These are phyloP conservation scores for Micractinium conductrix DNA, from an alignment of 139 green algal genomes.

Conservation along the genomic window DNA sequence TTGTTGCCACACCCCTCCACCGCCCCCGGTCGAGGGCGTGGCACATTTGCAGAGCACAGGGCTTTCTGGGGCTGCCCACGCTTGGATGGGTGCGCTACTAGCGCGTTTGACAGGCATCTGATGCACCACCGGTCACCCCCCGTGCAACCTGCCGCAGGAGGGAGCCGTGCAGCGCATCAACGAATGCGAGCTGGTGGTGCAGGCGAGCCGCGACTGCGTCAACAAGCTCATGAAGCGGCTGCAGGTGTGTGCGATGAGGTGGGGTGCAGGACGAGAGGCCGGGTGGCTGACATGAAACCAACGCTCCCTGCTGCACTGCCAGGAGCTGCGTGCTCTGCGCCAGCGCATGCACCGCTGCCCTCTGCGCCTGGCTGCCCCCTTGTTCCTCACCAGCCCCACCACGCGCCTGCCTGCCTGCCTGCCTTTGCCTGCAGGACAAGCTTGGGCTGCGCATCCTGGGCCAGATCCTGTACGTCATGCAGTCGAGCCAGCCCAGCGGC, in stretches of 20 bases:
- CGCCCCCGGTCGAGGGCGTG: too few species aligned
- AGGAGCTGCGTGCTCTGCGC: too few species aligned
- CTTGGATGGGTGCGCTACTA: too few species aligned
- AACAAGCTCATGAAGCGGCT: slow-evolving; percentile 96
- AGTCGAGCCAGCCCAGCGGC: slow-evolving; percentile 41
- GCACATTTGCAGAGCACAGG: too few species aligned
- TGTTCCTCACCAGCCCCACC: background rate
- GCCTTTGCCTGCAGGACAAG: slow-evolving; percentile 77
- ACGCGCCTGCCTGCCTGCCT: background rate
- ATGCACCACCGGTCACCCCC: too few species aligned
- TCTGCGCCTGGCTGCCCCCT: too few species aligned
- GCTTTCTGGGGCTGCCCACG: too few species aligned
- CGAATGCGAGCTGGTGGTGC: slow-evolving; percentile 79
- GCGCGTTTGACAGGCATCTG: too few species aligned
- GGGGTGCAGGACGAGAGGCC: background rate
- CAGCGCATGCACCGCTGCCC: too few species aligned
- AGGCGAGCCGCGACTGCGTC: slow-evolving; percentile 92
- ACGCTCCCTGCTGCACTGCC: too few species aligned
- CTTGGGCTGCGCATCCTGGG: slow-evolving; percentile 59
- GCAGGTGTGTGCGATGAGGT: slow-evolving; percentile 18
- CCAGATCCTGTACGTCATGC: slow-evolving; percentile 83
- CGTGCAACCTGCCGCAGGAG: background rate
- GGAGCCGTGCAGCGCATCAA: slow-evolving; percentile 66
- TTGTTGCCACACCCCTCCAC: too few species aligned
- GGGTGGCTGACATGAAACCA: too few species aligned